Evolutionary conservation across 2,329 filamentous ascomycete species (phyloP).

Genomic region (Xylaria sp.): DNA sequence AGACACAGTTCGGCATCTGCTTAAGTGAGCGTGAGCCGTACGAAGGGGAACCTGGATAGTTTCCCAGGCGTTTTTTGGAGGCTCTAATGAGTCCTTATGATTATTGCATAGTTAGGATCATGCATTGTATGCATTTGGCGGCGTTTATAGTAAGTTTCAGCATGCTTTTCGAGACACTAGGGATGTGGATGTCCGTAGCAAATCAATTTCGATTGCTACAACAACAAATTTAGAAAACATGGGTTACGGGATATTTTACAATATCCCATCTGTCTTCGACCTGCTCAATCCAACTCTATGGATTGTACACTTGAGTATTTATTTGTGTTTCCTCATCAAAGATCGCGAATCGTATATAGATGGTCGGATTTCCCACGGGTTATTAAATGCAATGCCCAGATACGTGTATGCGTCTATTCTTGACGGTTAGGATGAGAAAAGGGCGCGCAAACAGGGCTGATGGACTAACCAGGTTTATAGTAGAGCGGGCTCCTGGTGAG

Average conservation of each 20-base stretch:
- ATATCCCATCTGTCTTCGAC: background rate
- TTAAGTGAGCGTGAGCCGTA: background rate
- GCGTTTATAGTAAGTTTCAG: constrained; percentile 21
- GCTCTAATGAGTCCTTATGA: background rate
- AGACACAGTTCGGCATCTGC: background rate
- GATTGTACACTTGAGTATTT: constrained; percentile 15
- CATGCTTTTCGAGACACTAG: constrained; percentile 7
- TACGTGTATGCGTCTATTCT: constrained; percentile 72
- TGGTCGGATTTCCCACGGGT: constrained; percentile 70
- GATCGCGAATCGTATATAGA: constrained; percentile 64
- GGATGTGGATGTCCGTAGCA: background rate
- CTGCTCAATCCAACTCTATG: constrained; percentile 24
- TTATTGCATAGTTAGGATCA: constrained; percentile 26
- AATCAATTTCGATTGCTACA: constrained; percentile 14
- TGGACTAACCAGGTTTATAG: constrained; percentile 76
- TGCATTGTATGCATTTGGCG: constrained; percentile 37
- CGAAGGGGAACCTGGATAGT: background rate
- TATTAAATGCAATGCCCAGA: constrained; percentile 68
- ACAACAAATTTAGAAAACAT: constrained; percentile 29
- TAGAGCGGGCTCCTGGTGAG: constrained; percentile 71
- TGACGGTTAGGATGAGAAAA: constrained; percentile 14
- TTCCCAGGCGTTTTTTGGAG: constrained; percentile 9
- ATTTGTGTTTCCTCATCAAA: constrained; percentile 47
- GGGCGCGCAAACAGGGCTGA: background rate
- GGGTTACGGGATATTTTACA: constrained; percentile 14